Percentiles rank a stretch among this genome's conserved stretches.
Evolutionary conservation across 352 stramenopile species (phyloP).

Genomic region (Pythium aquatile): DNA sequence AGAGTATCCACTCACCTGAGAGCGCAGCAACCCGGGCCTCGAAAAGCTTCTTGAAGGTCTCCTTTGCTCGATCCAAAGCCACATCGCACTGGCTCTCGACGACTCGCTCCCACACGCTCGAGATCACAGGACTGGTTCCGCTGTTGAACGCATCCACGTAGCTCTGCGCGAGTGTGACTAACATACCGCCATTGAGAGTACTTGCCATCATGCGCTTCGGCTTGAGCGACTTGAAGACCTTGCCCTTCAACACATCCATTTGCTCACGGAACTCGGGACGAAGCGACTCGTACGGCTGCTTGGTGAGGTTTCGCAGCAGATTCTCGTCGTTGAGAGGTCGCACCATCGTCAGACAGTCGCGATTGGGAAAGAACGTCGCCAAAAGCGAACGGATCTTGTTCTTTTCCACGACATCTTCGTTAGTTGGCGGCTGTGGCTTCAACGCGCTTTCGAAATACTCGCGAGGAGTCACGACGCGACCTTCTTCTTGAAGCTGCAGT

Average conservation of each 20-base stretch:
- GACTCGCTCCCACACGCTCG: conserved; percentile 81
- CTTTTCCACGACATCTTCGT: conserved; percentile 65
- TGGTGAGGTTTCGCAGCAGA: conserved; percentile 66
- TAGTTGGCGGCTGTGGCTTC: conserved; percentile 74
- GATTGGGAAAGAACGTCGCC: conserved; percentile 79
- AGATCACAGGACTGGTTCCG: conserved; percentile 71
- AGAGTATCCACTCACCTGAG: conserved; percentile 31
- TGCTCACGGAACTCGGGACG: conserved; percentile 84
- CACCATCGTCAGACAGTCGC: conserved; percentile 89
- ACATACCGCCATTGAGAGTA: conserved; percentile 83
- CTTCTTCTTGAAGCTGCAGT: conserved; percentile 80
- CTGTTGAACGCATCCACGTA: conserved; percentile 90
- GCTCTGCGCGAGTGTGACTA: conserved; percentile 70
- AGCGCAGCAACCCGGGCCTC: conserved; percentile 30
- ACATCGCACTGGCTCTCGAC: conserved; percentile 66
- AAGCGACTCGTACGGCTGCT: conserved; percentile 72
- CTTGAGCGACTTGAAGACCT: conserved; percentile 57
- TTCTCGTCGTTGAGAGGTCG: conserved; percentile 85
- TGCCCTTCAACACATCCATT: conserved; percentile 57
- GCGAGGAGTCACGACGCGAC: conserved; percentile 79
- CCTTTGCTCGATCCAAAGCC: conserved; percentile 56
- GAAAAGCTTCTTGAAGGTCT: conserved; percentile 40
- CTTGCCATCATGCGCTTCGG: conserved; percentile 85
- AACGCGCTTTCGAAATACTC: conserved; percentile 89
- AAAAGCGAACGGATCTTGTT: conserved; percentile 83